A percentile compares a stretch with the other conserved stretches of the same genome.
phyloP scores from a whole-genome alignment of 306 rosid genomes.

The Vicia faba region DNA sequence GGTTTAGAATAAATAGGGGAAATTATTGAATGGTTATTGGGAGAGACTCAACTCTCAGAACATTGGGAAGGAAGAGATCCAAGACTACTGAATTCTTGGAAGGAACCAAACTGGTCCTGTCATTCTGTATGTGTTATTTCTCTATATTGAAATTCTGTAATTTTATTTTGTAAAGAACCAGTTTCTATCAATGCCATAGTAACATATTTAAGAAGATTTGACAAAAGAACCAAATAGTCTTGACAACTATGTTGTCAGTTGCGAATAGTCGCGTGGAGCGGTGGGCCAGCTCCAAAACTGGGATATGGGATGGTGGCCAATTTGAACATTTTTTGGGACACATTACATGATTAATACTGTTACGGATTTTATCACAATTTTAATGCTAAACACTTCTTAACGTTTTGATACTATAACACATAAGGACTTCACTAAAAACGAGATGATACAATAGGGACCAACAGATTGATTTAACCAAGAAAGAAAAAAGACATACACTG shows the following conservation, averaged over 20 bases:
- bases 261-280: background rate
- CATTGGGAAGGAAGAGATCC: no score
- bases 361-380: background rate
- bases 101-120: no score
- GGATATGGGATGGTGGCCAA: slow-evolving; percentile 1
- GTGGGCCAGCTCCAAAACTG: background rate
- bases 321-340: background rate
- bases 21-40: no score
- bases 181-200: no score
- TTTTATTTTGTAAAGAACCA: no score
- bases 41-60: no score
- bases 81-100: no score
- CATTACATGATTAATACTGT: background rate
- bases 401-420: background rate
- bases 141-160: no score
- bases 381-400: background rate
- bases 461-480: background rate
- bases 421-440: background rate
- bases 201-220: background rate
- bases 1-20: no score
- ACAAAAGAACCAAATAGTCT: background rate
- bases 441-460: background rate
- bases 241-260: background rate
- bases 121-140: no score
- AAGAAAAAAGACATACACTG: slow-evolving; percentile 53